These are phyloP conservation scores for Tieghemostelium lacteum DNA, from an alignment of 78 protist species.

Conservation along the genomic window DNA sequence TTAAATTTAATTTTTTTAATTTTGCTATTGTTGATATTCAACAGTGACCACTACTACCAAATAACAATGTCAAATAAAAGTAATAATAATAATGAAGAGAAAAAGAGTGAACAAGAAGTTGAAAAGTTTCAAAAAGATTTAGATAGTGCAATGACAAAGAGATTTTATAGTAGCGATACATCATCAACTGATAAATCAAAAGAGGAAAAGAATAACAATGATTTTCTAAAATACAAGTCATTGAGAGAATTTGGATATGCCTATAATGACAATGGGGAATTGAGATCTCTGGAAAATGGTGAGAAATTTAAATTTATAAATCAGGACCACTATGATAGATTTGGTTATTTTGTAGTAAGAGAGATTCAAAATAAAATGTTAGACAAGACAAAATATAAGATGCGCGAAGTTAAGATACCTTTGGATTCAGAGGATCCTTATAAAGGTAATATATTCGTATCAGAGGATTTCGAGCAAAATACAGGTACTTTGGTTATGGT, in stretches of 20 bases:
- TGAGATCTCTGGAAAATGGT: slow-evolving; percentile 4
- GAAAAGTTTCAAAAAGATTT: not conserved
- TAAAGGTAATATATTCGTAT: slow-evolving; percentile 22
- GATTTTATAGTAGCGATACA: not conserved
- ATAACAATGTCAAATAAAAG: too few relatives aligned
- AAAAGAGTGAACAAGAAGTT: too few relatives aligned
- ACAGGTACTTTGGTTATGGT: slow-evolving; percentile 2
- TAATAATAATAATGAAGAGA: too few relatives aligned
- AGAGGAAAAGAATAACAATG: not conserved
- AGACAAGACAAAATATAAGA: not conserved
- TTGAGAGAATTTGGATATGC: slow-evolving; percentile 41
- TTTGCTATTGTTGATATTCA: too few relatives aligned
- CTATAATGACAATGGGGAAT: slow-evolving; percentile 29
- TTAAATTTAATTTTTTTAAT: too few relatives aligned
- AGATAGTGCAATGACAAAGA: not conserved
- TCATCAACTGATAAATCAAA: not conserved
- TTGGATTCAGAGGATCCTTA: not conserved
- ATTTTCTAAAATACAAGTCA: slow-evolving; percentile 9
- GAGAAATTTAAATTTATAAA: slow-evolving; percentile 48
- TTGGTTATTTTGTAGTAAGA: slow-evolving; percentile 38
- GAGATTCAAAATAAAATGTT: slow-evolving; percentile 26
- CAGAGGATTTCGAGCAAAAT: slow-evolving; percentile 37
- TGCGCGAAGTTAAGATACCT: slow-evolving; percentile 14
- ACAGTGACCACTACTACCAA: too few relatives aligned
- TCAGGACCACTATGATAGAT: slow-evolving; percentile 54